Percentiles rank a stretch among this genome's conserved stretches.
phyloP scores from a whole-genome alignment of 2,329 filamentous ascomycete species.

The Trichoderma gracile region DNA sequence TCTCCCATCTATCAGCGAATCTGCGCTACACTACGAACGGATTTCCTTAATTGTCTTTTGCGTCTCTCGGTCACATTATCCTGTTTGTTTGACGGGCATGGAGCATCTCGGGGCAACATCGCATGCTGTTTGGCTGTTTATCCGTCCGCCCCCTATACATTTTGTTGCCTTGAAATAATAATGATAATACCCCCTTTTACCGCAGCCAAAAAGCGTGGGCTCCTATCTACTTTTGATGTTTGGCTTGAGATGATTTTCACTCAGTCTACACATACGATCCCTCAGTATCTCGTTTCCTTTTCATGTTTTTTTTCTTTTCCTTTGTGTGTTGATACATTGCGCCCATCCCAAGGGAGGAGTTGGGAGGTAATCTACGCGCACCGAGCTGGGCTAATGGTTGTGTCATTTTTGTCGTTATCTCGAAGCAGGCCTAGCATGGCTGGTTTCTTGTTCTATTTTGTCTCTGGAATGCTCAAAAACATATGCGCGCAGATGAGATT shows the following conservation, averaged over 20 bases:
- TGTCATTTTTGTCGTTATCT: slow-evolving; percentile 11
- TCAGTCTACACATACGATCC: neutral
- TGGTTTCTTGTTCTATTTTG: slow-evolving; percentile 10
- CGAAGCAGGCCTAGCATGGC: slow-evolving; percentile 13
- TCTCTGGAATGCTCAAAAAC: slow-evolving; percentile 9
- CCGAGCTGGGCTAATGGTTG: slow-evolving; percentile 12
- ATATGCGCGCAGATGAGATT: slow-evolving; percentile 11
- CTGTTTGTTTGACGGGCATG: slow-evolving; percentile 8
- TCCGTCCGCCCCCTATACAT: neutral
- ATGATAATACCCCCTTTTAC: slow-evolving; percentile 38
- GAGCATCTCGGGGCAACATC: slow-evolving; percentile 9
- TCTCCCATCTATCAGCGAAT: slow-evolving; percentile 20
- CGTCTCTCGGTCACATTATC: neutral
- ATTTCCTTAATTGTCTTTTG: slow-evolving; percentile 3
- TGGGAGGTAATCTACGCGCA: slow-evolving; percentile 14
- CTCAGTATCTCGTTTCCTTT: neutral
- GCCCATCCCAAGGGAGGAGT: slow-evolving; percentile 1
- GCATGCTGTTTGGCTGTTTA: neutral
- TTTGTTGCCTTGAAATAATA: slow-evolving; percentile 34
- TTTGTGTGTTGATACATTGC: slow-evolving; percentile 3
- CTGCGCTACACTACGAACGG: slow-evolving; percentile 22
- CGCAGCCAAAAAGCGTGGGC: neutral
- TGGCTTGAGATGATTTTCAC: neutral
- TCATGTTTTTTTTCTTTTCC: neutral
- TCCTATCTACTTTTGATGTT: neutral